Conservation (phyloP, 768 basidiomycete genomes). For the Boletus huronensis region DNA sequence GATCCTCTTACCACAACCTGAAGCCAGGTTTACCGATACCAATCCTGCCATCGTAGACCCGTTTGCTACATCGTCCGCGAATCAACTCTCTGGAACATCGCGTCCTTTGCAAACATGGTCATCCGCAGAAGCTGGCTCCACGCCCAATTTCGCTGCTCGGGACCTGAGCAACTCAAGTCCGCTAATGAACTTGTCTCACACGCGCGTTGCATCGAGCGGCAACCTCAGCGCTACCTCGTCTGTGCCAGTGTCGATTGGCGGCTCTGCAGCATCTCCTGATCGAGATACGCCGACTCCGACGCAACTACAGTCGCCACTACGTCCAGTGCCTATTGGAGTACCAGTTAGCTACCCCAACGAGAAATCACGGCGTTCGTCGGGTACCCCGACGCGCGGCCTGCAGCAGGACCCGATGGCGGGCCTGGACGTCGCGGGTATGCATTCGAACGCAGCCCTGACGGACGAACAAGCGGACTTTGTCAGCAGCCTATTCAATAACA, state of each 20-base stretch:
- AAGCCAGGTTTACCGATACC: not conserved
- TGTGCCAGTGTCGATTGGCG: not conserved
- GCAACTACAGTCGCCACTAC: not conserved
- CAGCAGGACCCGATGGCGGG: not conserved
- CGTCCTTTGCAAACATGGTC: constrained; percentile 13
- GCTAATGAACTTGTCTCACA: not conserved
- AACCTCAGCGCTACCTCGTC: not conserved
- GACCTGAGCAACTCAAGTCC: constrained; percentile 1
- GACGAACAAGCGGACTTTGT: constrained; percentile 27
- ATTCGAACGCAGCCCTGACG: constrained; percentile 7
- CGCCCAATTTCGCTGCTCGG: not conserved
- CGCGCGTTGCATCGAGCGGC: constrained; percentile 1
- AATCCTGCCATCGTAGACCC: not conserved
- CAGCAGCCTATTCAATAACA: constrained; percentile 22
- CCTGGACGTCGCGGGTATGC: not conserved
- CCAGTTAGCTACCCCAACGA: constrained; percentile 9
- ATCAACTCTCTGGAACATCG: not conserved
- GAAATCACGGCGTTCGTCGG: constrained; percentile 1
- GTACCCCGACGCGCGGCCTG: not conserved
- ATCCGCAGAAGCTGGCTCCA: not conserved
- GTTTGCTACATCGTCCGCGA: not conserved
- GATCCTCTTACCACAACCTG: constrained; percentile 3
- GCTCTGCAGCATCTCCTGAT: not conserved
- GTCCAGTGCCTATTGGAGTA: not conserved
- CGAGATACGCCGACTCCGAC: not conserved